Evolutionary conservation across 306 rosid genomes (phyloP), one percentile per base, ranked within the genome.

Genomic region (Cyclanthera cordifolia): DNA sequence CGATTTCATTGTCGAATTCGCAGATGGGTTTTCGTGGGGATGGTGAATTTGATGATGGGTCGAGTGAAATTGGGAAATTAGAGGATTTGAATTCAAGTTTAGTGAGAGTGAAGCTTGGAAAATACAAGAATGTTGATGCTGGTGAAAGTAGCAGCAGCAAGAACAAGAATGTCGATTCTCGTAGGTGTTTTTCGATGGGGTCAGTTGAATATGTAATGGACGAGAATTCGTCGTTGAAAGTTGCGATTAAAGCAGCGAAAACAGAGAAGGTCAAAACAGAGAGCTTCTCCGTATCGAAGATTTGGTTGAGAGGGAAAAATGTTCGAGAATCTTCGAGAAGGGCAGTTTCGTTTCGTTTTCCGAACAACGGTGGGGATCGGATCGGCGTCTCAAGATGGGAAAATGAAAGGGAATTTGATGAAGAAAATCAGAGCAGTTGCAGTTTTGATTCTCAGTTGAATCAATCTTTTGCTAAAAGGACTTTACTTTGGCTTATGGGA

Each of bases 101-200:
- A 4, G 94, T 90, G 9, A 76, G 76, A 0, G 92, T 94, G 14
- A 94, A 94, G 84, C 85, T 94, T 7, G 99, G 99, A 2, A 94
- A 94, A 89, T 86, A 74, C 48, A 90, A 82, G 63, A 90, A 72
- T 39, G 87, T 83, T 10, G 99, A 81, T 73, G 83, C 78, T 53
- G 75, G 79, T 34, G 84, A 64, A 14, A 89, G 79, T 61, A 79
- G 88, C 8, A 73, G 84, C 24, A 73, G 80, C 60, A 79, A 82
- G 14, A 74, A 59, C 55, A 80, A 63, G 69, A 81, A 81, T 66
- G 85, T 71, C 48, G 97, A 88, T 77, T 74, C 81, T 14, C 87
- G 97, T 54, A 85, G 99, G 81, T 94, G 99, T 27, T 94, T 94
- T 65, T 94, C 99, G 0, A 94, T 90, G 99, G 99, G 96, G 11